Percentiles rank a stretch among this genome's conserved stretches.
Conservation (phyloP, 257 asterid species). For the Penstemon eatonii region DNA sequence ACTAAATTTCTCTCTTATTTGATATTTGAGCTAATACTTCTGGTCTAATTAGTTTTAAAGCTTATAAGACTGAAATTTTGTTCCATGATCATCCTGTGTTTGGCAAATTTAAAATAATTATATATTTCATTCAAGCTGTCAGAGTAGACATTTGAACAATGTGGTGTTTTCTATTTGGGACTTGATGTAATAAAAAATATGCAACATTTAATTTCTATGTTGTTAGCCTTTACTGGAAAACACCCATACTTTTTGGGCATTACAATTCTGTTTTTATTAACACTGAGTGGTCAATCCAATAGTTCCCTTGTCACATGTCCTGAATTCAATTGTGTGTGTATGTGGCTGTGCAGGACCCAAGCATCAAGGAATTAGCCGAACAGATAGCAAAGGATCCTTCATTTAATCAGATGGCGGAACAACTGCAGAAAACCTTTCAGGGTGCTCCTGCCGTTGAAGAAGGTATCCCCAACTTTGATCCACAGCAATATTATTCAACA, state of each 20-base stretch:
- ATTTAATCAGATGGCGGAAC: constrained; percentile 96
- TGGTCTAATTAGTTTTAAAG: too few species aligned
- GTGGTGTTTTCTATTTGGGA: neutral
- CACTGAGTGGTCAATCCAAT: too few species aligned
- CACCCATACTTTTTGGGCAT: too few species aligned
- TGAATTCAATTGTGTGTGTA: neutral
- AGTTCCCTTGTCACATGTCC: too few species aligned
- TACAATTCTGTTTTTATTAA: too few species aligned
- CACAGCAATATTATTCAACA: constrained; percentile 78
- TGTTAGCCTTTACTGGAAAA: too few species aligned
- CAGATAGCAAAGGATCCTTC: constrained; percentile 66
- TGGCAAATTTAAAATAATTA: neutral
- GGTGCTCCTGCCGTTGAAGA: constrained; percentile 67
- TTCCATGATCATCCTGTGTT: neutral
- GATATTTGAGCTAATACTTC: too few species aligned
- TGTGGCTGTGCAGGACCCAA: constrained; percentile 47
- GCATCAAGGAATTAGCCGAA: constrained; percentile 81
- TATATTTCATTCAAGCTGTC: neutral
- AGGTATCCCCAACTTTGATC: constrained; percentile 77
- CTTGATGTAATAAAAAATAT: neutral
- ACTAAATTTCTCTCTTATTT: too few species aligned
- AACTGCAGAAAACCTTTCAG: constrained; percentile 92
- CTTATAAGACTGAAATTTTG: too few species aligned
- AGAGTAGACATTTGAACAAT: constrained; percentile 2
- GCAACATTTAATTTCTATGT: neutral